Conservation (phyloP, 495 filamentous ascomycete species). For the Xylaria grammica region DNA sequence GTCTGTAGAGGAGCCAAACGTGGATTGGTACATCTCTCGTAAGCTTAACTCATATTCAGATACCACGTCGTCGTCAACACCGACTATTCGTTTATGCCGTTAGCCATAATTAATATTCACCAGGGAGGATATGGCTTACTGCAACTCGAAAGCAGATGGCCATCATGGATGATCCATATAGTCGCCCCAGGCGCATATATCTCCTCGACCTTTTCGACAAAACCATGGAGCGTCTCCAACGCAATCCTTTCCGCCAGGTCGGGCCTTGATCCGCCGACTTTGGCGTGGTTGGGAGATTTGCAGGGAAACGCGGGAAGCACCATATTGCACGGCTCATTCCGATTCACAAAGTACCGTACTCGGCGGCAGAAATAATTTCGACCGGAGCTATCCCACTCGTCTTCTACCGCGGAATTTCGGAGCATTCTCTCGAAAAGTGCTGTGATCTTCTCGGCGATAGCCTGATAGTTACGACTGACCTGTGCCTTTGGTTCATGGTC, state of each 20-base stretch:
- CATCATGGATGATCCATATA: constrained; percentile 47
- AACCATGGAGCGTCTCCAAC: constrained; percentile 37
- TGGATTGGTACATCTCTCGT: constrained; percentile 40
- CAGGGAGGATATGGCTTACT: constrained; percentile 27
- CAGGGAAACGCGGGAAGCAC: constrained; percentile 42
- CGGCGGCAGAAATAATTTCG: constrained; percentile 30
- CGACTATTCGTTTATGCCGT: constrained; percentile 32
- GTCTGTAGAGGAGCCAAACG: background rate
- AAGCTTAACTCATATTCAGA: constrained; percentile 41
- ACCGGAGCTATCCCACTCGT: constrained; percentile 30
- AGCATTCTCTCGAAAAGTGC: constrained; percentile 32
- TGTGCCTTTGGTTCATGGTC: background rate
- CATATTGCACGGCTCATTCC: constrained; percentile 29
- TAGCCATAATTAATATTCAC: background rate
- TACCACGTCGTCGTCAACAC: constrained; percentile 45
- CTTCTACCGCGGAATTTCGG: constrained; percentile 29
- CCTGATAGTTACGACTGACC: background rate
- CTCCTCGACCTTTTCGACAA: constrained; percentile 35
- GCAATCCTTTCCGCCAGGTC: constrained; percentile 40
- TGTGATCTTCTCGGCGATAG: constrained; percentile 25
- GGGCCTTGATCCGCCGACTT: constrained; percentile 35
- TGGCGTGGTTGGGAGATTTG: constrained; percentile 39
- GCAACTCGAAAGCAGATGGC: constrained; percentile 52
- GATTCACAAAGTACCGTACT: constrained; percentile 33
- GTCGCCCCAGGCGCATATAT: constrained; percentile 42